Base-by-base conservation (phyloP, 1,139 yeast species). In the Hansenula lynferdii region DNA sequence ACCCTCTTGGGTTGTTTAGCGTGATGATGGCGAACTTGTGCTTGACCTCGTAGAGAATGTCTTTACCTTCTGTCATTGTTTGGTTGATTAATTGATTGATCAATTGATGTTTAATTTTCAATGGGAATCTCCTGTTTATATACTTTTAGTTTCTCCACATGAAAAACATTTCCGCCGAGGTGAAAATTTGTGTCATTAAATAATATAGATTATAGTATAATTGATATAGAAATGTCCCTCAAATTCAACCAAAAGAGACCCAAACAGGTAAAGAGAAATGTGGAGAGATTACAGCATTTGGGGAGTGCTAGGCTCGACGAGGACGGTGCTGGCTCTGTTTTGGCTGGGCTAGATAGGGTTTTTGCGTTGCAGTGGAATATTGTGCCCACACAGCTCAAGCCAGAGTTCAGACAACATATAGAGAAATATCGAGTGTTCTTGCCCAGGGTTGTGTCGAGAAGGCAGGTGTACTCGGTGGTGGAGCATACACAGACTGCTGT, bases 1-100 rank as follows among this genome's bases (percentile, higher is more conserved):
- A 68, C 35, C 70, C 69, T 36, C 65, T 53, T 23, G 95, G 87
- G 37, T 76, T 65, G 53, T 80, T 79, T 34, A 87, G 63, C 15
- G 85, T 80, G 59, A 87, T 85, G 47, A 84, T 69, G 42, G 82
- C 72, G n/a, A 72, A 67, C 40, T 62, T 68, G 48, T 65, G 83
- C 44, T 64, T 67, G 32, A 77, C 80, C 53, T 74, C 78, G 56
- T 76, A 75, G 11, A 62, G 51, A 39, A 75, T 69, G 42, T 65
- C 72, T 38, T 58, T 39, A 3, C 49, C 51, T 31, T 45, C 51
- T 9, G 48, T 22, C 55, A 50, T n/a, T n/a, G n/a, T n/a, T n/a
- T n/a, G n/a, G n/a, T n/a, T 41, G 20, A 15, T 15, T 11, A 12
- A 5, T 20, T 7, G 12, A 9, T 14, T 7, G n/a, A n/a, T 20